A percentile compares a stretch with the other conserved stretches of the same genome.
Evolutionary conservation across 495 filamentous ascomycete genomes (phyloP).

Genomic region (Hyaloscypha hepaticicola): DNA sequence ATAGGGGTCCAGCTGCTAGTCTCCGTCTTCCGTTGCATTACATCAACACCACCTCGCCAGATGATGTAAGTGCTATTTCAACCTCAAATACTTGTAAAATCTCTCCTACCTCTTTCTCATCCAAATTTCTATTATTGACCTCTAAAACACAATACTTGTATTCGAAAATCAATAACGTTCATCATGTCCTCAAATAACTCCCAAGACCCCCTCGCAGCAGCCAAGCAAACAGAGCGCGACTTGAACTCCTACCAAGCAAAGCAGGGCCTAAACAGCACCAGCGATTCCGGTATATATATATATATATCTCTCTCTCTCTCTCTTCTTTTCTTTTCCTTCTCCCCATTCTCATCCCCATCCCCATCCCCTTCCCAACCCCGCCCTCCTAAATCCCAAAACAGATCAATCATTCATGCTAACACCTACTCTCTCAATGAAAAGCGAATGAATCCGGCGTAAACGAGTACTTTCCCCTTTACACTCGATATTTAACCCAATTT

Average conservation of each 20-base stretch:
- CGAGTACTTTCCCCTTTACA: slow-evolving; percentile 20
- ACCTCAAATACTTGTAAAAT: background rate
- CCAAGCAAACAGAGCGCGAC: slow-evolving; percentile 50
- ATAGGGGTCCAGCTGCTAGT: background rate
- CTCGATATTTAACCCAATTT: no score
- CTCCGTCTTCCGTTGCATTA: background rate
- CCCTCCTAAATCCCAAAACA: background rate
- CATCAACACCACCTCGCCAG: background rate
- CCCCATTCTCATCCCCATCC: no score
- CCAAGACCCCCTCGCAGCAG: slow-evolving; percentile 18
- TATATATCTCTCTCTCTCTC: no score
- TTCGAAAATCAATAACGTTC: no score
- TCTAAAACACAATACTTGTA: no score
- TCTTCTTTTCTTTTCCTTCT: no score
- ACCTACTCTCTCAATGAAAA: background rate
- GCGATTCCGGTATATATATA: slow-evolving; percentile 54
- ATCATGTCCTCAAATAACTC: background rate
- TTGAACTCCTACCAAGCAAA: slow-evolving; percentile 55
- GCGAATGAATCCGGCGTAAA: slow-evolving; percentile 52
- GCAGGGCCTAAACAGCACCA: slow-evolving; percentile 42
- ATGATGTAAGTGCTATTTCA: background rate
- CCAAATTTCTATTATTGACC: background rate
- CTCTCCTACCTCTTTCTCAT: background rate
- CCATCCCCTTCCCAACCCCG: background rate
- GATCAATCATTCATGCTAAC: no score